Evolutionary conservation across 1,284 basidiomycete genomes (phyloP).

Genomic region (Tremellales sp.): DNA sequence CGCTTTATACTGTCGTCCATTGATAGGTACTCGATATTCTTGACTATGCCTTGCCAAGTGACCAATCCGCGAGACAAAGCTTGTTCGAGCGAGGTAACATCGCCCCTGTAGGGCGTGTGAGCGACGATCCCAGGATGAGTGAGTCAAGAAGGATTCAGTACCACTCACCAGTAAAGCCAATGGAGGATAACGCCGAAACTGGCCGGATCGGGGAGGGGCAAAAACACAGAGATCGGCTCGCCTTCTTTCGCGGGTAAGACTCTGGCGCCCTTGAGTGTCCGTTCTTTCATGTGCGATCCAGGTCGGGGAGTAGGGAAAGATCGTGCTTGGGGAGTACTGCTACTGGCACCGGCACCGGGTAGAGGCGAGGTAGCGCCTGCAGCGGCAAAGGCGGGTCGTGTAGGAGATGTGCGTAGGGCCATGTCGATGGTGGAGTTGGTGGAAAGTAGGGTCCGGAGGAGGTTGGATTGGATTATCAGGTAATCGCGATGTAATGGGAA

Average conservation of each 20-base stretch:
- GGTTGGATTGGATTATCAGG: conserved; percentile 40
- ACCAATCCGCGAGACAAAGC: conserved; percentile 36
- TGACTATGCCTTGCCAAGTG: conserved; percentile 46
- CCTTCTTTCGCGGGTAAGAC: conserved; percentile 20
- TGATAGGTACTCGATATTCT: conserved; percentile 46
- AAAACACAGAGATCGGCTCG: conserved; percentile 26
- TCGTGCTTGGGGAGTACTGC: not conserved
- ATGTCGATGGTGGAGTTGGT: conserved; percentile 2
- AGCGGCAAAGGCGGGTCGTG: too few relatives aligned
- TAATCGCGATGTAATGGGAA: conserved; percentile 46
- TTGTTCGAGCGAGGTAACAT: conserved; percentile 28
- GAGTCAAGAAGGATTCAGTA: not conserved
- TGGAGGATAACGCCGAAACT: conserved; percentile 45
- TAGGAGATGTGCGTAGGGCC: not conserved
- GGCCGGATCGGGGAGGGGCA: conserved; percentile 45
- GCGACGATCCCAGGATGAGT: not conserved
- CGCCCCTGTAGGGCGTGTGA: conserved; percentile 35
- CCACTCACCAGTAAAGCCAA: conserved; percentile 48
- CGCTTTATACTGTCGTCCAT: conserved; percentile 42
- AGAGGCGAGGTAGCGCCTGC: not conserved
- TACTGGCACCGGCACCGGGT: not conserved
- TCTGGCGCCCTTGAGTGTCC: conserved; percentile 21
- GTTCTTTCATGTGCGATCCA: not conserved
- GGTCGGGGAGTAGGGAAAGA: not conserved
- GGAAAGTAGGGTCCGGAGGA: conserved; percentile 41